Conservation (phyloP, 495 filamentous ascomycete genomes). For the Tuber calosporum region DNA sequence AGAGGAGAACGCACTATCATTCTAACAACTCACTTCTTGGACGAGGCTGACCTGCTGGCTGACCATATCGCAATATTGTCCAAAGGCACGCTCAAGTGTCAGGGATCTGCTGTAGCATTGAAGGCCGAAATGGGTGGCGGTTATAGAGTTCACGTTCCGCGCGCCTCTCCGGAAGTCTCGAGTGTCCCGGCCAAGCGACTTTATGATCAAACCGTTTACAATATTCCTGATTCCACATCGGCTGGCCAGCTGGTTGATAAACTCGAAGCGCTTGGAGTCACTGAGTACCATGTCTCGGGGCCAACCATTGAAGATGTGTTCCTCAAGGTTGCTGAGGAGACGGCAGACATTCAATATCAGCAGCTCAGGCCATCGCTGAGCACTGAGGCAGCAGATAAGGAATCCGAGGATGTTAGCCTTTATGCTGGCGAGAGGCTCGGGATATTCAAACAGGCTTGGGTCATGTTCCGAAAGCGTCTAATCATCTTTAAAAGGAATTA, state of each 20-base stretch:
- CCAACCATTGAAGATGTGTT: constrained; percentile 88
- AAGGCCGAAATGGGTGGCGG: constrained; percentile 64
- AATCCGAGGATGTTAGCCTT: constrained; percentile 49
- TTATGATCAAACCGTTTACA: constrained; percentile 64
- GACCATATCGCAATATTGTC: constrained; percentile 73
- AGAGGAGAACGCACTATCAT: constrained; percentile 71
- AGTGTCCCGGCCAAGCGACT: constrained; percentile 53
- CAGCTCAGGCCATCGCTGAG: constrained; percentile 33
- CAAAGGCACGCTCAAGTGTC: constrained; percentile 60
- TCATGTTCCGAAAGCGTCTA: constrained; percentile 68
- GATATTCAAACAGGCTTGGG: constrained; percentile 58
- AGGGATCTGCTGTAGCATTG: constrained; percentile 70
- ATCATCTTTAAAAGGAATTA: constrained; percentile 70
- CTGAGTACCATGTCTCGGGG: constrained; percentile 68
- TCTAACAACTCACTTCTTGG: constrained; percentile 76
- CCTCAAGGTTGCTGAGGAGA: constrained; percentile 70
- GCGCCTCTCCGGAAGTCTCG: constrained; percentile 51
- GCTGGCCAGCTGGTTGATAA: constrained; percentile 59
- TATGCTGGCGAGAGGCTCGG: constrained; percentile 60
- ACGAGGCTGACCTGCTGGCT: constrained; percentile 68
- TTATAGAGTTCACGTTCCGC: constrained; percentile 66
- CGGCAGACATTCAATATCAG: constrained; percentile 32
- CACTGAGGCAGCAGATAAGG: constrained; percentile 15
- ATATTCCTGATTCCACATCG: constrained; percentile 54
- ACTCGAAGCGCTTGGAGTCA: constrained; percentile 56